Conservation (phyloP, 345 rosid genomes). For the Cardiospermum halicacabum region DNA sequence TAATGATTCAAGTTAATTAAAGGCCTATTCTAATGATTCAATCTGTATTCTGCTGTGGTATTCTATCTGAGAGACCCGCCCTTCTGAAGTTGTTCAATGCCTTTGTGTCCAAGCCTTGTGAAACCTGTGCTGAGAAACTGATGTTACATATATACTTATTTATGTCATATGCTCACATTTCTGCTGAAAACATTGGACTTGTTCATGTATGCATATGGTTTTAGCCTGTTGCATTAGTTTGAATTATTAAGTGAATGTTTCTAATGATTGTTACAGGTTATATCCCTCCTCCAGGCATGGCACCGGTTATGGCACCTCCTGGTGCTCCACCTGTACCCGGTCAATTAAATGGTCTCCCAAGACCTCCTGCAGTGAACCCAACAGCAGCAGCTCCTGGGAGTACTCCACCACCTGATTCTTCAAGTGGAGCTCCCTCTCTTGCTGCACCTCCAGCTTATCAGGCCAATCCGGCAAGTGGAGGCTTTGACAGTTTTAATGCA, state of each 20-base stretch:
- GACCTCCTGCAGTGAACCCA: slow-evolving; percentile 78
- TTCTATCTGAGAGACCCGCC: background rate
- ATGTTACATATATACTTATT: background rate
- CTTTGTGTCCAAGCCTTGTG: slow-evolving; percentile 2
- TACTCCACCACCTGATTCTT: slow-evolving; percentile 34
- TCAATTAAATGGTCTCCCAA: slow-evolving; percentile 62
- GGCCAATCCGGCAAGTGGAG: slow-evolving; percentile 52
- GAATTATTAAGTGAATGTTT: background rate
- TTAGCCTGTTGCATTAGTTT: background rate
- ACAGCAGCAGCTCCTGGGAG: slow-evolving; percentile 66
- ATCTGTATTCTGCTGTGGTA: background rate
- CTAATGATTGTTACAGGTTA: slow-evolving; percentile 38
- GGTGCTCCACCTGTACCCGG: slow-evolving; percentile 81
- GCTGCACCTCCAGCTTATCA: slow-evolving; percentile 47
- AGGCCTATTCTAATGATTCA: no score
- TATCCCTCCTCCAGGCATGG: slow-evolving; percentile 50
- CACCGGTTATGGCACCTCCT: slow-evolving; percentile 75
- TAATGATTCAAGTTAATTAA: no score
- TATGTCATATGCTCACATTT: background rate
- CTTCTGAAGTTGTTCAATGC: background rate
- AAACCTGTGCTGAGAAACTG: background rate
- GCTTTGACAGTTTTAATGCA: slow-evolving; percentile 49
- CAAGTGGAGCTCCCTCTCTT: slow-evolving; percentile 44
- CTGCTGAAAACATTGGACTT: background rate
- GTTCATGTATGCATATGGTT: background rate